A percentile compares a stretch with the other conserved stretches of the same genome.
phyloP scores from a whole-genome alignment of 2,329 filamentous ascomycete species.

The Fusarium verticillioides region DNA sequence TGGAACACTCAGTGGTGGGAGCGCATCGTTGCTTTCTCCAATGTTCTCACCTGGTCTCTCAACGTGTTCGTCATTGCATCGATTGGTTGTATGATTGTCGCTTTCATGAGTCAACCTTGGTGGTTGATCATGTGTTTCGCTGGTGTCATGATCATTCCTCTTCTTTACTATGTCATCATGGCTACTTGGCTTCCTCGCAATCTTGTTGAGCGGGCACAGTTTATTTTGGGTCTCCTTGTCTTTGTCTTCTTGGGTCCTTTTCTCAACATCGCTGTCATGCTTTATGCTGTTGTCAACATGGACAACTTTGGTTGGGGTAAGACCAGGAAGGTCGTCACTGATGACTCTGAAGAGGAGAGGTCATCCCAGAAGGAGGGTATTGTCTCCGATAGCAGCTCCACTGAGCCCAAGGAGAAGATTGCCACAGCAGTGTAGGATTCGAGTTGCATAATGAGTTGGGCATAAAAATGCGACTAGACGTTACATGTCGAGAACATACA shows the following conservation, averaged over 20 bases:
- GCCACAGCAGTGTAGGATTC: neutral
- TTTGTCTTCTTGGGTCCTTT: neutral
- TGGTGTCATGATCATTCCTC: neutral
- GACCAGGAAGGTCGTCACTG: neutral
- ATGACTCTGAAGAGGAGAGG: neutral
- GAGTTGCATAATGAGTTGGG: neutral
- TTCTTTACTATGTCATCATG: neutral
- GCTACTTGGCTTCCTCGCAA: neutral
- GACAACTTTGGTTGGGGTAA: neutral
- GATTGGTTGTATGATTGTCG: neutral
- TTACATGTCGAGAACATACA: neutral
- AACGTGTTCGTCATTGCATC: neutral
- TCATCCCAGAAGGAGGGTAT: neutral
- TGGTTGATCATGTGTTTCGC: neutral
- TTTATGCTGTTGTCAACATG: neutral
- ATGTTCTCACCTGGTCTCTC: neutral
- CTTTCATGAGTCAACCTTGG: conserved; percentile 1
- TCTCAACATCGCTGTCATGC: neutral
- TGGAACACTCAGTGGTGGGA: conserved; percentile 4
- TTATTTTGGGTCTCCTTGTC: neutral
- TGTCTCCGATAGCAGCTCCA: neutral
- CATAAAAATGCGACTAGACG: neutral
- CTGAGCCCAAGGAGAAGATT: neutral
- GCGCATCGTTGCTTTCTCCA: neutral
- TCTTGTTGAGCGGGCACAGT: neutral